These are phyloP conservation scores for Aspergillus melleus DNA, from an alignment of 2,329 filamentous ascomycete species.

Conservation along the genomic window DNA sequence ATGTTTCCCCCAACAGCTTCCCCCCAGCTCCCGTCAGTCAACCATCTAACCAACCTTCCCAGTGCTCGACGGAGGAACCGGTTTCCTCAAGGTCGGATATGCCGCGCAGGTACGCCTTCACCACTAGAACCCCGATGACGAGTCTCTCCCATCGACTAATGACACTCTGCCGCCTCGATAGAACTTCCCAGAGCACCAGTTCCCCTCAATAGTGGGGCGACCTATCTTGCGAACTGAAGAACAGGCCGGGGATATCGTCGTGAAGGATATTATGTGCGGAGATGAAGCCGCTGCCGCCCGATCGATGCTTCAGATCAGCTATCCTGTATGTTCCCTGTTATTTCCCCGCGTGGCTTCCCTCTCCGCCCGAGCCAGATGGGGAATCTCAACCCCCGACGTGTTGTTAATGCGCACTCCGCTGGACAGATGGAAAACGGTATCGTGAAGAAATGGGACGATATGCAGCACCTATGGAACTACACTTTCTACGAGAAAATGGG, in stretches of 20 bases:
- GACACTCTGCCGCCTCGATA: constrained; percentile 39
- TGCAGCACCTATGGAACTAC: constrained; percentile 99
- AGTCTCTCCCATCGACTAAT: constrained; percentile 1
- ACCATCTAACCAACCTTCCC: constrained; percentile 31
- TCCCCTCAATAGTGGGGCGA: constrained; percentile 95
- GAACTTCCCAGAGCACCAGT: constrained; percentile 99
- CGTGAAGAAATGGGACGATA: constrained; percentile 99
- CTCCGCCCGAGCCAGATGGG: constrained; percentile 3
- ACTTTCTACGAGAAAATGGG: constrained; percentile 98
- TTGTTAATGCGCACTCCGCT: constrained; percentile 21
- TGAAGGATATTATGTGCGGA: constrained; percentile 99
- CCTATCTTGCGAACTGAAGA: constrained; percentile 97
- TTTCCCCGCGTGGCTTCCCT: constrained; percentile 4
- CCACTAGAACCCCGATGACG: not conserved
- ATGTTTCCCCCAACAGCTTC: constrained; percentile 16
- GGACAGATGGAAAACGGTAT: constrained; percentile 96
- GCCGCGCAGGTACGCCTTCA: constrained; percentile 68
- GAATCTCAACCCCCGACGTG: constrained; percentile 13
- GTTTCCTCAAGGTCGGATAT: constrained; percentile 99
- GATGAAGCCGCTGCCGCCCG: constrained; percentile 95
- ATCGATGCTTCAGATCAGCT: constrained; percentile 97
- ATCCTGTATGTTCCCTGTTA: constrained; percentile 63
- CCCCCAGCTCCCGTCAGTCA: constrained; percentile 19
- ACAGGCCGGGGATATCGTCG: constrained; percentile 68
- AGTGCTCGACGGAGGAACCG: constrained; percentile 99